Evolutionary conservation across 169 alveolate species (phyloP).

Genomic region (Cryptosporidium canis): DNA sequence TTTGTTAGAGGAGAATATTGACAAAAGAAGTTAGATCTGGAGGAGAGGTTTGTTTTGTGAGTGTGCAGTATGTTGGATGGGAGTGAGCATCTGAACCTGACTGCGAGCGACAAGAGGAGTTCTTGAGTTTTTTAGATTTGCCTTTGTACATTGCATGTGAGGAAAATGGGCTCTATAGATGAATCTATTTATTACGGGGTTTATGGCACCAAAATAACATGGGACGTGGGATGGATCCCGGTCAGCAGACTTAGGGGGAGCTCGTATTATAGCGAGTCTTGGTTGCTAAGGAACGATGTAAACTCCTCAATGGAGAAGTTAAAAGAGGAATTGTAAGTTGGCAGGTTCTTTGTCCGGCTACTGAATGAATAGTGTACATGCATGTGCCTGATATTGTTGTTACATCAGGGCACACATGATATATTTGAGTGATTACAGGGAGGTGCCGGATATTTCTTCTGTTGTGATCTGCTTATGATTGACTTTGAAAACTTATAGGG

Average conservation of each 20-base stretch:
- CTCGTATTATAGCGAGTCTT: slow-evolving; percentile 67
- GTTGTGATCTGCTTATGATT: not conserved
- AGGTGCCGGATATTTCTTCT: not conserved
- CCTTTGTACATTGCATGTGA: not conserved
- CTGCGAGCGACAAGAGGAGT: not conserved
- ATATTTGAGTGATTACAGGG: not conserved
- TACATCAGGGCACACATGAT: not conserved
- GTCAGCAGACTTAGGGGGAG: slow-evolving; percentile 14
- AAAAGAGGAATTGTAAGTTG: slow-evolving; percentile 35
- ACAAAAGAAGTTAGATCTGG: no score
- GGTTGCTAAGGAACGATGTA: slow-evolving; percentile 55
- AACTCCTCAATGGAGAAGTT: slow-evolving; percentile 37
- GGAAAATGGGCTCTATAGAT: slow-evolving; percentile 9
- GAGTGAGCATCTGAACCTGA: not conserved
- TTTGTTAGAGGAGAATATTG: no score
- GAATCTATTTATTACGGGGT: slow-evolving; percentile 66
- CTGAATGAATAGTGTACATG: not conserved
- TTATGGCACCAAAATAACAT: slow-evolving; percentile 52
- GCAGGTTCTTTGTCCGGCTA: not conserved
- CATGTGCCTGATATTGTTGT: not conserved
- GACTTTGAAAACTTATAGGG: not conserved
- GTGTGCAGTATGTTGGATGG: no score
- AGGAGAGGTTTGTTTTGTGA: no score
- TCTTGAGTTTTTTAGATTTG: no score
- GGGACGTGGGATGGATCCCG: slow-evolving; percentile 72